Evolutionary conservation across 768 basidiomycete species (phyloP).

Genomic region (Panus rudis): DNA sequence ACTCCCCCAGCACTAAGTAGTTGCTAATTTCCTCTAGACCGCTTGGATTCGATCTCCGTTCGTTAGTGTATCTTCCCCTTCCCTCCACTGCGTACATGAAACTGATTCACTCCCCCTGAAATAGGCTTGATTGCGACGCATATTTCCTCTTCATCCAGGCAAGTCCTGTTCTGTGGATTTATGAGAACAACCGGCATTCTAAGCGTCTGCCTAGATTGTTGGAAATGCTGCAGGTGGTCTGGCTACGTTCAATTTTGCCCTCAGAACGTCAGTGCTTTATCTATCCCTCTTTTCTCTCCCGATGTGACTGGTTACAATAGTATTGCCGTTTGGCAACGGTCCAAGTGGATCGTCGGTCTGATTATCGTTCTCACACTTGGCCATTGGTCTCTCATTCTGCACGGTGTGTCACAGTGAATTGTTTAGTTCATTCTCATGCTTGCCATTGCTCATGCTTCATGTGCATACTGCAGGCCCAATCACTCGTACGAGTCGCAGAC

Average conservation of each 20-base stretch:
- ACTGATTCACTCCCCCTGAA: too few species aligned
- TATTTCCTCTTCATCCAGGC: conserved; percentile 64
- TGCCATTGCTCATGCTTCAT: too few species aligned
- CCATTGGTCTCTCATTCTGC: conserved; percentile 64
- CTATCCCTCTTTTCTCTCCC: too few species aligned
- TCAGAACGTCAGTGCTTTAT: conserved; percentile 42
- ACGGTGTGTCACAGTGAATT: conserved; percentile 34
- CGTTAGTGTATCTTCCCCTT: conserved; percentile 4
- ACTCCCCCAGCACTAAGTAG: too few species aligned
- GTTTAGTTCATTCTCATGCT: not conserved
- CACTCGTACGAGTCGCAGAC: too few species aligned
- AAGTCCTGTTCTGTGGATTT: conserved; percentile 4
- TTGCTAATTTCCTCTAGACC: conserved; percentile 5
- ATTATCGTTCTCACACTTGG: conserved; percentile 52
- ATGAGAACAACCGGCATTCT: not conserved
- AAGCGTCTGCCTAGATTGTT: conserved; percentile 23
- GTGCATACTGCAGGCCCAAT: conserved; percentile 4
- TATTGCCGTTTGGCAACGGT: conserved; percentile 61
- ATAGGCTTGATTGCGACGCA: conserved; percentile 49
- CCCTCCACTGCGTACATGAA: too few species aligned
- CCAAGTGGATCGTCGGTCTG: conserved; percentile 40
- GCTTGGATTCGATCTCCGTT: conserved; percentile 10
- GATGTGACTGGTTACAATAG: too few species aligned
- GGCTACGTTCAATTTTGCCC: conserved; percentile 40
- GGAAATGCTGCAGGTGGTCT: conserved; percentile 38